A percentile compares a stretch with the other conserved stretches of the same genome.
phyloP scores from a whole-genome alignment of 1,139 yeast genomes.

The Zygosaccharomyces pseudobailii region DNA sequence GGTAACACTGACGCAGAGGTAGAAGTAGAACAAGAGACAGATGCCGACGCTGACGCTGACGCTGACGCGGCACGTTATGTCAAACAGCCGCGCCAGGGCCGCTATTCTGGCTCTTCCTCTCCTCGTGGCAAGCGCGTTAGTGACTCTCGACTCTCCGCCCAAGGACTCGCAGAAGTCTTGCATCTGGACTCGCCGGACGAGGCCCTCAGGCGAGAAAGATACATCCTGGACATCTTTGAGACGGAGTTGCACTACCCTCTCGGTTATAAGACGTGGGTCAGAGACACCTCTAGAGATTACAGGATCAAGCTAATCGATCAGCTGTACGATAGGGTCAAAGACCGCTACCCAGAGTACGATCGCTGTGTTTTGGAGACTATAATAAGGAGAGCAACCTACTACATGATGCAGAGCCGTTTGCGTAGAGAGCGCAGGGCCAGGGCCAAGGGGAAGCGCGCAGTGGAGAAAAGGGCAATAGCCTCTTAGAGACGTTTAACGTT shows the following conservation, averaged over 20 bases:
- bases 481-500: not conserved
- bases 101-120: slow-evolving; percentile 7
- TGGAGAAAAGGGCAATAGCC: slow-evolving; percentile 7
- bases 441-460: slow-evolving; percentile 24
- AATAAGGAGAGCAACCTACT: slow-evolving; percentile 72
- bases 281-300: slow-evolving; percentile 58
- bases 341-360: slow-evolving; percentile 50
- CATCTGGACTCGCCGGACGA: slow-evolving; percentile 50
- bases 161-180: slow-evolving; percentile 50
- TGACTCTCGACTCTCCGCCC: slow-evolving; percentile 55
- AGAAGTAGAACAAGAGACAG: not conserved
- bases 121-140: slow-evolving; percentile 32
- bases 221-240: slow-evolving; percentile 53
- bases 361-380: slow-evolving; percentile 59
- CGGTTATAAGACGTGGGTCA: slow-evolving; percentile 76
- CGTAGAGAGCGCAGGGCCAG: slow-evolving; percentile 59
- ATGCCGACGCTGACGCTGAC: not conserved
- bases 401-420: slow-evolving; percentile 73
- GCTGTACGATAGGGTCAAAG: slow-evolving; percentile 44
- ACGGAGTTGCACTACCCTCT: slow-evolving; percentile 59
- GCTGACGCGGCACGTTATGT: slow-evolving; percentile 1
- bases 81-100: slow-evolving; percentile 12
- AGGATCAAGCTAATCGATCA: slow-evolving; percentile 48
- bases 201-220: slow-evolving; percentile 56
- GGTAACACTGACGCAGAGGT: slow-evolving; percentile 1